phyloP scores from a whole-genome alignment of 140 eudicot genomes.

The Oenanthe javanica region DNA sequence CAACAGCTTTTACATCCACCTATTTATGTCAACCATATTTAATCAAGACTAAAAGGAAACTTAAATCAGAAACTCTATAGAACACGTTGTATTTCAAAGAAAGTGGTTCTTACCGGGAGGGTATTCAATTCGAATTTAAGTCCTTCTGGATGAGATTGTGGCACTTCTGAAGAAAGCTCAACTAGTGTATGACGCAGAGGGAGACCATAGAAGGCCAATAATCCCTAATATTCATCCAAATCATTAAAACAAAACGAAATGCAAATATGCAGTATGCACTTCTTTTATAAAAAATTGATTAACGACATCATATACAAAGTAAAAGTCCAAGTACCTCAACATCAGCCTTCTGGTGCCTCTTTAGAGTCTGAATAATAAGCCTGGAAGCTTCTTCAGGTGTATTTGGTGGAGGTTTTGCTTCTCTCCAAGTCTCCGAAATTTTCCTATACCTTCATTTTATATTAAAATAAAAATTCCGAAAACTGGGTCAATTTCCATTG shows the following conservation, averaged over 20 bases:
- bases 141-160: slow-evolving; percentile 48
- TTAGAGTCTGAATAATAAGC: slow-evolving; percentile 53
- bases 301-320: background rate
- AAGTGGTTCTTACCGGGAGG: slow-evolving; percentile 56
- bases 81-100: no score
- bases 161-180: slow-evolving; percentile 33
- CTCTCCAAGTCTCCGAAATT: slow-evolving; percentile 69
- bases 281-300: background rate
- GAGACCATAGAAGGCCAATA: slow-evolving; percentile 75
- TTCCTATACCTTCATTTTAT: slow-evolving; percentile 56
- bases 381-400: slow-evolving; percentile 72
- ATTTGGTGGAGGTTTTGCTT: slow-evolving; percentile 66
- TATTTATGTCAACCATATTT: slow-evolving; percentile 6
- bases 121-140: slow-evolving; percentile 65
- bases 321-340: slow-evolving; percentile 57
- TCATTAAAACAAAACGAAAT: background rate
- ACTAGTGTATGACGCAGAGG: slow-evolving; percentile 56
- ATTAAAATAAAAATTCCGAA: background rate
- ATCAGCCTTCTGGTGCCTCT: slow-evolving; percentile 76
- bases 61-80: background rate
- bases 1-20: slow-evolving; percentile 82
- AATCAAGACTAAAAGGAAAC: background rate
- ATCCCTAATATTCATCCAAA: slow-evolving; percentile 41
- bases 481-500: background rate
- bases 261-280: background rate